phyloP scores from a whole-genome alignment of 768 basidiomycete species.

The Tricholoma saponaceum region DNA sequence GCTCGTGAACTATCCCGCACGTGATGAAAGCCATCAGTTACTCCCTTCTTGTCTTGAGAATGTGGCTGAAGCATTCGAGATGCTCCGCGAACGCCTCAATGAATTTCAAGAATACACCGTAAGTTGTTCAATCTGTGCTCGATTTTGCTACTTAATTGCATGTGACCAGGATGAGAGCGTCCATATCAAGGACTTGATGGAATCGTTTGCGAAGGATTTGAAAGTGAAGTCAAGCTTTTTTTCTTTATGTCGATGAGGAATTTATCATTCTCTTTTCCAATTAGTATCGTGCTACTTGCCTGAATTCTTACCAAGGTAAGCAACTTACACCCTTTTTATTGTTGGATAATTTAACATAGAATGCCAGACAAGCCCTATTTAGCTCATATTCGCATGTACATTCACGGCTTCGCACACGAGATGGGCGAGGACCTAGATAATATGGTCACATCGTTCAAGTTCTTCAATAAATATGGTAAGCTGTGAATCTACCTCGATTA shows the following conservation, averaged over 20 bases:
- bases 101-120: conserved; percentile 18
- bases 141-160: background rate
- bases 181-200: conserved; percentile 8
- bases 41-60: conserved; percentile 5
- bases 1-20: background rate
- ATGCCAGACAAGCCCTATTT: conserved; percentile 2
- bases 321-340: background rate
- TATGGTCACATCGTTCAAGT: conserved; percentile 6
- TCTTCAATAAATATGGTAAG: conserved; percentile 16
- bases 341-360: background rate
- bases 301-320: conserved; percentile 7
- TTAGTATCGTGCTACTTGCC: conserved; percentile 13
- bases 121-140: background rate
- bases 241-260: background rate
- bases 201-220: conserved; percentile 8
- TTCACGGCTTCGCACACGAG: conserved; percentile 14
- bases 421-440: conserved; percentile 10
- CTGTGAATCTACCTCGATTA: background rate
- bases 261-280: background rate
- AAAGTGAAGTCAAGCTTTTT: conserved; percentile 1
- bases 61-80: conserved; percentile 10
- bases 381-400: conserved; percentile 7
- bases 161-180: conserved; percentile 5
- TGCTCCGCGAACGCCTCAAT: conserved; percentile 9
- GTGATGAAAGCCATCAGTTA: background rate